Conservation (phyloP, 2,329 filamentous ascomycete species). For the Aspergillus pseudoglaucus region DNA sequence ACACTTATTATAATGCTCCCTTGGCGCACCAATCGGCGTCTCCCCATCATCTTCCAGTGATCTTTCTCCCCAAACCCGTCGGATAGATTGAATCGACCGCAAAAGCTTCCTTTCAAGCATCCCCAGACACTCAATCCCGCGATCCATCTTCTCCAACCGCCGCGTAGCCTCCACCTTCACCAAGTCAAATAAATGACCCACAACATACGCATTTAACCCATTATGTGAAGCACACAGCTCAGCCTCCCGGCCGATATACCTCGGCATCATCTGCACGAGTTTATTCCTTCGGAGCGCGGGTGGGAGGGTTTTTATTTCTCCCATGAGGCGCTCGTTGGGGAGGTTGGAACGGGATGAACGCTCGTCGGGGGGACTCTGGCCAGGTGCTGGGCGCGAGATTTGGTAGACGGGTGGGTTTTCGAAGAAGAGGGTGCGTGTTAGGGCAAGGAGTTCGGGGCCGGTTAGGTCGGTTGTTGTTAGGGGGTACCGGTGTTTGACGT, state of each 20-base stretch:
- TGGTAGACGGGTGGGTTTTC: conserved; percentile 5
- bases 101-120: conserved; percentile 11
- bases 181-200: conserved; percentile 13
- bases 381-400: neutral
- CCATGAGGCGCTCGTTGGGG: conserved; percentile 2
- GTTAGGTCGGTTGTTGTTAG: conserved; percentile 14
- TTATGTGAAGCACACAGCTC: conserved; percentile 17
- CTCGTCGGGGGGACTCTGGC: neutral
- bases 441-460: conserved; percentile 12
- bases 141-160: conserved; percentile 15
- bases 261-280: conserved; percentile 12
- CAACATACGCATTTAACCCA: conserved; percentile 18
- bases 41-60: neutral
- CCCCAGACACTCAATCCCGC: conserved; percentile 10
- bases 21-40: conserved; percentile 9
- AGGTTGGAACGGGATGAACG: too few species aligned
- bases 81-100: conserved; percentile 17
- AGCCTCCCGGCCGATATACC: conserved; percentile 10
- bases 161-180: conserved; percentile 19
- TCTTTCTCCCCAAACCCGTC: conserved; percentile 25
- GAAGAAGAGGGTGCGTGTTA: conserved; percentile 19
- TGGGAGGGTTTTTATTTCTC: conserved; percentile 8
- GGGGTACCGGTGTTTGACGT: conserved; percentile 7
- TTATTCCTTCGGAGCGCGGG: conserved; percentile 4
- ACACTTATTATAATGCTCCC: conserved; percentile 28